Base-by-base conservation (phyloP, 1,284 basidiomycete genomes). In the Lentinula novae-zelandiae region DNA sequence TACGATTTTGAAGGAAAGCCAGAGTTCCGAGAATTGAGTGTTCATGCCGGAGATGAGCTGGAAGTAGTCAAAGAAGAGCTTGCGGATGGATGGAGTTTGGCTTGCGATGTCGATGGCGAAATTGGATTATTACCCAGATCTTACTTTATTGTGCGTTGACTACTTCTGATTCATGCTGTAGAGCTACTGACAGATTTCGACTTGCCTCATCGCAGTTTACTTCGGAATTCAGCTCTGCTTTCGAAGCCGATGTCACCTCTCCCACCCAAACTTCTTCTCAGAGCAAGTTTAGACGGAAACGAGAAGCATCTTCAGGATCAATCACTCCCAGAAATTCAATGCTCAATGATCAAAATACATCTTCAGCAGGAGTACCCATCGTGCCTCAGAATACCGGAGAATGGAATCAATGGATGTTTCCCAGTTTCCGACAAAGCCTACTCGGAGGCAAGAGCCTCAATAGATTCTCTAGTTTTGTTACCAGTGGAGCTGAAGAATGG, bases 401-500 rank as follows among this genome's bases (percentile, higher is more conserved):
- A 71, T 88, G 44, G 44, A 46, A 22, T 46, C 44, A 46, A 46
- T 46, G 87, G 82, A 66, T 73, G 62, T 84, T 89, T 64, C 86
- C 89, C 1, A 89, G 82, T 71, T 87, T 91, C 66, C 77, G 85
- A 5, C 82, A 85, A 53, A 87, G 83, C 64, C 76, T 93, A 0
- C 81, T 93, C 1, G 86, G 90, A 27, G 89, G 90, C 5, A 90
- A 86, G 73, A 84, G 82, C 54, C 73, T 93, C 60, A 93, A 94
- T 70, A 80, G 92, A 17, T 94, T 93, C 74, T 91, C 89, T 0
- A 86, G 81, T 64, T 94, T 93, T 69, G 92, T 94, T 20, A 91
- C 89, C 1, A 90, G 86, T 63, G 92, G 92, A 44, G 92, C 91
- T 6, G 92, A 94, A 70, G 87, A 87, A 60, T 93, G 86, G 75